Percentiles rank a stretch among this genome's conserved stretches.
Evolutionary conservation across 306 rosid genomes (phyloP).

Genomic region (Malus fusca): DNA sequence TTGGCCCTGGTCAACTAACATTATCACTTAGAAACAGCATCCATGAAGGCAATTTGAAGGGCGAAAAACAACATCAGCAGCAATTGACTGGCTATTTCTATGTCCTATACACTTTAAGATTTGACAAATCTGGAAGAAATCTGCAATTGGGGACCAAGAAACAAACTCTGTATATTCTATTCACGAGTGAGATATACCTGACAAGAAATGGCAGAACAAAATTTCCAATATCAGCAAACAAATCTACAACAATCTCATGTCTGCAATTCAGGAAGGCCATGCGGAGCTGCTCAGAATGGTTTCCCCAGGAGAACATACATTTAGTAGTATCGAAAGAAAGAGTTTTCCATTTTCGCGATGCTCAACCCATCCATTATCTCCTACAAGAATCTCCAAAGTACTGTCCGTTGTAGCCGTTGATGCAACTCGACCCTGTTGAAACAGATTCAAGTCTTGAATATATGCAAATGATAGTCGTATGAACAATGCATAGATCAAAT

Average conservation of each 20-base stretch:
- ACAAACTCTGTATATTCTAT: background rate
- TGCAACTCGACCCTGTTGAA: constrained; percentile 72
- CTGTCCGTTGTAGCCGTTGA: constrained; percentile 90
- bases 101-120: background rate
- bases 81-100: background rate
- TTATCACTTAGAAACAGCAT: constrained; percentile 15
- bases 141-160: background rate
- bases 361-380: constrained; percentile 25
- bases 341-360: too few species aligned
- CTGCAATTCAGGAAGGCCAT: constrained; percentile 63
- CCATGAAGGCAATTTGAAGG: background rate
- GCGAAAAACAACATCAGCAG: background rate
- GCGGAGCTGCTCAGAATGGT: constrained; percentile 86
- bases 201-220: constrained; percentile 91
- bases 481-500: background rate
- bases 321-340: too few species aligned
- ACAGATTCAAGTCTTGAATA: constrained; percentile 8
- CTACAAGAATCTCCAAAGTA: constrained; percentile 72
- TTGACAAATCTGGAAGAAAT: constrained; percentile 1
- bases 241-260: constrained; percentile 71
- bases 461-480: background rate
- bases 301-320: constrained; percentile 99
- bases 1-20: constrained; percentile 60
- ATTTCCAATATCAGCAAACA: constrained; percentile 93
- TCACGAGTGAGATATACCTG: constrained; percentile 34